Percentiles rank a stretch among this genome's conserved stretches.
Evolutionary conservation across 257 asterid genomes (phyloP).

Genomic region (Voacanga thouarsii): DNA sequence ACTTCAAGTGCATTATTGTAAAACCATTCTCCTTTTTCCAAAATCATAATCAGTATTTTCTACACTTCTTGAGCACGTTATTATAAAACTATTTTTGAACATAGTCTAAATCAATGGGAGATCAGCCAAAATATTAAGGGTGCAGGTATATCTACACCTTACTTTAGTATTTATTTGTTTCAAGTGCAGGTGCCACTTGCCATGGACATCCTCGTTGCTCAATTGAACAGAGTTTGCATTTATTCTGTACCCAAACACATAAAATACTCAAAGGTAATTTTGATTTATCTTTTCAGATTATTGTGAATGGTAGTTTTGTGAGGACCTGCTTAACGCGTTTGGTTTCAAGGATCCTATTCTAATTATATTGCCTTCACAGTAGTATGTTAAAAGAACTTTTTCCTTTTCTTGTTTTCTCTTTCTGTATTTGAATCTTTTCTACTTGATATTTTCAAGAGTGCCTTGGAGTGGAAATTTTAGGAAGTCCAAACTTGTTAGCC

Average conservation of each 20-base stretch:
- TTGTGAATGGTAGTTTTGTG: background rate
- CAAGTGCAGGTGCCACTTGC: slow-evolving; percentile 59
- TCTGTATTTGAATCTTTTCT: background rate
- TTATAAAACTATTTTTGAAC: background rate
- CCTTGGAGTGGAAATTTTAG: background rate
- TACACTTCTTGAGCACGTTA: background rate
- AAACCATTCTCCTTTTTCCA: background rate
- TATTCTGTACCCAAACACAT: slow-evolving; percentile 86
- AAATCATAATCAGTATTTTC: background rate
- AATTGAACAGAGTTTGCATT: slow-evolving; percentile 78
- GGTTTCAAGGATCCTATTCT: background rate
- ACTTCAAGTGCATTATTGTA: background rate
- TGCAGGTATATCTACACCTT: background rate
- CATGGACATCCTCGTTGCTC: slow-evolving; percentile 76
- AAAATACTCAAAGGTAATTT: slow-evolving; percentile 56
- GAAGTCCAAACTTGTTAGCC: background rate
- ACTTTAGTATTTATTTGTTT: slow-evolving; percentile 12
- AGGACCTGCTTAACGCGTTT: background rate
- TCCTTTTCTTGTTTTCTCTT: background rate
- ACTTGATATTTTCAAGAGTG: background rate
- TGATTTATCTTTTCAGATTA: slow-evolving; percentile 7
- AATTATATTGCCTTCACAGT: background rate
- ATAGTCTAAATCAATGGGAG: background rate
- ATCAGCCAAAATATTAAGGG: background rate
- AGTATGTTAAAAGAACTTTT: background rate